A percentile compares a stretch with the other conserved stretches of the same genome.
These are phyloP conservation scores for Polytrichum commune DNA, from an alignment of 225 moss, liverwort and hornwort species.

Conservation along the genomic window DNA sequence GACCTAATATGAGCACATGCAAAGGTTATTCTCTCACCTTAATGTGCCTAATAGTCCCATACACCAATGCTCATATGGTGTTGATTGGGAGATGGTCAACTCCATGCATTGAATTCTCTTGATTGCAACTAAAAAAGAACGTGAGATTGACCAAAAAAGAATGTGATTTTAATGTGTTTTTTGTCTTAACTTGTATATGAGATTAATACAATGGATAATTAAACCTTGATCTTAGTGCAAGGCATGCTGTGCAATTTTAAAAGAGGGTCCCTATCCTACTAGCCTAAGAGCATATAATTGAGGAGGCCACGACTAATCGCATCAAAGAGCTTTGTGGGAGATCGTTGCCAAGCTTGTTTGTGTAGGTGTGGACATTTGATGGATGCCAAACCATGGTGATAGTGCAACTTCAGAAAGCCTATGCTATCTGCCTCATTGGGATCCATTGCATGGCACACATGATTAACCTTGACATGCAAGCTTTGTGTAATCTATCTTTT, in stretches of 20 bases:
- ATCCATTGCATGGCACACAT: not conserved
- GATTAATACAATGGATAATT: too few relatives aligned
- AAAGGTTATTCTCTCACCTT: not conserved
- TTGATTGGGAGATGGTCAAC: not conserved
- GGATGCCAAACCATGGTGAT: not conserved
- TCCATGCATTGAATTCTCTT: too few relatives aligned
- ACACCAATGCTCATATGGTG: not conserved
- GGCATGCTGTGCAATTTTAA: too few relatives aligned
- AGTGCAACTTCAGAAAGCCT: not conserved
- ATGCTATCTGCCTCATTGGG: not conserved
- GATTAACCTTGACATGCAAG: not conserved
- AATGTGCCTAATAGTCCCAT: not conserved
- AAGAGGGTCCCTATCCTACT: too few relatives aligned
- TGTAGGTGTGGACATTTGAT: not conserved
- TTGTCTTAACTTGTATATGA: too few relatives aligned
- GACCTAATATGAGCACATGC: not conserved
- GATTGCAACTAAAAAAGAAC: too few relatives aligned
- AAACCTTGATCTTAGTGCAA: too few relatives aligned
- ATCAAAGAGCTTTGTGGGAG: not conserved
- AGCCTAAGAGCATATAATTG: too few relatives aligned
- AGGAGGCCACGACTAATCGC: too few relatives aligned
- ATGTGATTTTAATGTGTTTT: too few relatives aligned
- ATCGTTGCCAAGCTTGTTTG: not conserved
- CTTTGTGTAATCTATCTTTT: too few relatives aligned
- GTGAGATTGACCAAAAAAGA: too few relatives aligned